phyloP scores from a whole-genome alignment of 345 rosid species.

The Hypericum androsaemum region DNA sequence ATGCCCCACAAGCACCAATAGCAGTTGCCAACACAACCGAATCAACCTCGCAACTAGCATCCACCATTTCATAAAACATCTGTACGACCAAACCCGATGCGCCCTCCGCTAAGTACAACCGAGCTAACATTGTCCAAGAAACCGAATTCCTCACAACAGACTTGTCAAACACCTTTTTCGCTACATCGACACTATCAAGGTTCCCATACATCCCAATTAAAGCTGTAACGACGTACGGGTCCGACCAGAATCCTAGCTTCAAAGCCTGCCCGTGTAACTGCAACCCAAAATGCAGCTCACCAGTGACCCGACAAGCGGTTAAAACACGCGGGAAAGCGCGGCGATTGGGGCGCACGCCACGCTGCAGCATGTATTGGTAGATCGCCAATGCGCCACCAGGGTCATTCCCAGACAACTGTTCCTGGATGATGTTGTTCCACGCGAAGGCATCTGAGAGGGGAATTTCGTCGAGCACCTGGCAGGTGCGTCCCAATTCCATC shows the following conservation, averaged over 20 bases:
- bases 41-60: slow-evolving; percentile 20
- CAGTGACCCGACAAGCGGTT: slow-evolving; percentile 27
- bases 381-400: slow-evolving; percentile 20
- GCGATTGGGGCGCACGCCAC: slow-evolving; percentile 32
- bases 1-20: slow-evolving; percentile 25
- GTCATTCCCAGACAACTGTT: slow-evolving; percentile 21
- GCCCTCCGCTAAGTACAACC: slow-evolving; percentile 26
- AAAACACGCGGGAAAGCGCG: slow-evolving; percentile 40
- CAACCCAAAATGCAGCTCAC: slow-evolving; percentile 24
- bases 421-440: slow-evolving; percentile 38
- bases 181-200: slow-evolving; percentile 28
- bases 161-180: slow-evolving; percentile 31
- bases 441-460: slow-evolving; percentile 24
- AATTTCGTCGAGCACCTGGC: slow-evolving; percentile 35
- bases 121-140: slow-evolving; percentile 34
- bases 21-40: slow-evolving; percentile 34
- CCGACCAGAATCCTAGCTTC: slow-evolving; percentile 29
- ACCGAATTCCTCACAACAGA: slow-evolving; percentile 27
- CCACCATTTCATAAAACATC: slow-evolving; percentile 29
- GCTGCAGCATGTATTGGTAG: slow-evolving; percentile 37
- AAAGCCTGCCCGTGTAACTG: slow-evolving; percentile 37
- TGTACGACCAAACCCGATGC: slow-evolving; percentile 28
- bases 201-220: slow-evolving; percentile 40
- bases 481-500: slow-evolving; percentile 10
- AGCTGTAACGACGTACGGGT: slow-evolving; percentile 30